These are phyloP conservation scores for Patellifolia procumbens DNA, from an alignment of 179 eudicot species.

Conservation along the genomic window DNA sequence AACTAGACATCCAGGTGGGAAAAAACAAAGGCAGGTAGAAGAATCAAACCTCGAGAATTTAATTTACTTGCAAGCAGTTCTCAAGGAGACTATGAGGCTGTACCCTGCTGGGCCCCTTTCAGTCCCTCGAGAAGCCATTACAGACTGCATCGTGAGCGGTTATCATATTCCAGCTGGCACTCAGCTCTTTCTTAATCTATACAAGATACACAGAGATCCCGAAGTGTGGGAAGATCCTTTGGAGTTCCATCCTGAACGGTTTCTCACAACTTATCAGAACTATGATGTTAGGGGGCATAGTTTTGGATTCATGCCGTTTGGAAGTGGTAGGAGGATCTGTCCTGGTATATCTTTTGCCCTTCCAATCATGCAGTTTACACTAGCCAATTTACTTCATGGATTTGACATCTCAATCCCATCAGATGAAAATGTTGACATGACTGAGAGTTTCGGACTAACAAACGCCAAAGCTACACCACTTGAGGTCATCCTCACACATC, in stretches of 20 bases:
- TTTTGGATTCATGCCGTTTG: conserved; percentile 19
- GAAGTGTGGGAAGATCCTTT: conserved; percentile 7
- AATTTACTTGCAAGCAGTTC: conserved; percentile 21
- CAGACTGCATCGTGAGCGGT: conserved; percentile 24
- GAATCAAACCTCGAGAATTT: conserved; percentile 24
- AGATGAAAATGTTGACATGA: conserved; percentile 20
- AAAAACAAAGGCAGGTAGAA: conserved; percentile 1
- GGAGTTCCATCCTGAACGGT: not conserved
- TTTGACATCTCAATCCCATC: not conserved
- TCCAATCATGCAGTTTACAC: not conserved
- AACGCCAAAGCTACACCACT: conserved; percentile 9
- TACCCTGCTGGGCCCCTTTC: conserved; percentile 19
- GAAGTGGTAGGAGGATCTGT: conserved; percentile 12
- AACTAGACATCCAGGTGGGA: conserved; percentile 19
- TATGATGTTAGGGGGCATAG: conserved; percentile 11
- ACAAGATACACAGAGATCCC: conserved; percentile 23
- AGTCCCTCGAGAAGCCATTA: conserved; percentile 13
- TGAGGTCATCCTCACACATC: conserved; percentile 17
- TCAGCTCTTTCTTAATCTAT: conserved; percentile 11
- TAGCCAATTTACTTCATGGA: conserved; percentile 15
- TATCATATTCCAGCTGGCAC: conserved; percentile 26
- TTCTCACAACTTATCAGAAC: not conserved
- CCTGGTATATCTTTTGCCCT: conserved; percentile 16
- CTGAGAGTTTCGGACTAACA: not conserved
- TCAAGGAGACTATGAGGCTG: conserved; percentile 23